Base-by-base conservation (phyloP, 2,329 filamentous ascomycete genomes). In the Ascosphaera apis region DNA sequence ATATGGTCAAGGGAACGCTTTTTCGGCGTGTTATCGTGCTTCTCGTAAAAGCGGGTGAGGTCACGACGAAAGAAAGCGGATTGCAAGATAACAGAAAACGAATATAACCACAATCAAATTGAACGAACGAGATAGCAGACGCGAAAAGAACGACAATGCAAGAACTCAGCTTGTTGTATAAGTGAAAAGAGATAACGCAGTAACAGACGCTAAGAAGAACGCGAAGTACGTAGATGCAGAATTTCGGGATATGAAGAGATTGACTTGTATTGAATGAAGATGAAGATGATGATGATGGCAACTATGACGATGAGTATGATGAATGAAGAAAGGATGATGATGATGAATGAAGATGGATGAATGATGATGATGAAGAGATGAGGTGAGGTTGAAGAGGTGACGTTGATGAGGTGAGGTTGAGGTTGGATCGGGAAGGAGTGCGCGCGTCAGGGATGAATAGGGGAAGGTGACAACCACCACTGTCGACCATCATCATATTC, bases 221-320 rank as follows among this genome's bases (percentile, higher is more conserved):
- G 36, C 25, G 37, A 39, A 35, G 16, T 32, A 25, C 27, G 37
- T 30, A 31, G 36, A 28, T 37, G 36, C 35, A 36, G 36, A 34
- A 15, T 36, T 28, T 25, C 36, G 34, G 31, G 28, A 34, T 15
- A 31, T 37, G 33, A 28, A 39, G 33, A 17, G 37, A 40, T 36
- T n/a, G n/a, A n/a, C n/a, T n/a, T n/a, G n/a, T 36, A 41, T 34
- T 25, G 39, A 41, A 41, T 41, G 39, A 40, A 41, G 40, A 45
- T 38, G 36, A 39, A 36, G 35, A 23, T 33, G 38, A 40, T 40
- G 38, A 40, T 60, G 61, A 58, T 56, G 60, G 63, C 63, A 60
- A 53, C 53, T 45, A 50, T 46, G 47, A 44, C 44, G 48, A 49
- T 41, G n/a, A 47, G 34, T 11, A 45, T 39, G 15, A 44, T 41